A percentile compares a stretch with the other conserved stretches of the same genome.
phyloP scores from a whole-genome alignment of 1,284 basidiomycete genomes.

The Marasmius tenuissimus region DNA sequence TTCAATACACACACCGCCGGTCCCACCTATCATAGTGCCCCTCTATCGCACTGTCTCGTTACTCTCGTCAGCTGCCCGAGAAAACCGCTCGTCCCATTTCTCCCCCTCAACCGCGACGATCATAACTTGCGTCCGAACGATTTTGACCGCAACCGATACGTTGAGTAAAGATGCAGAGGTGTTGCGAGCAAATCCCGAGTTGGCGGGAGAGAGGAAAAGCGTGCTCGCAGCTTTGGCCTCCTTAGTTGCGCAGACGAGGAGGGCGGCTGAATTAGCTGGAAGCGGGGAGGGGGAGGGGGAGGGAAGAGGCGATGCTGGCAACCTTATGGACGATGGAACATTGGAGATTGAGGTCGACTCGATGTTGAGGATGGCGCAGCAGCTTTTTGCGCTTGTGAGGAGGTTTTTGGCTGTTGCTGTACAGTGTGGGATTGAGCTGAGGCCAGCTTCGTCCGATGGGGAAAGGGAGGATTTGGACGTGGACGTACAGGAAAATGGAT shows the following conservation, averaged over 20 bases:
- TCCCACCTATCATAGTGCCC: constrained; percentile 72
- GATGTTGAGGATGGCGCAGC: constrained; percentile 74
- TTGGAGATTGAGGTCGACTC: constrained; percentile 62
- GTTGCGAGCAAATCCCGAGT: constrained; percentile 63
- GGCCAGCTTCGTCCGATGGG: constrained; percentile 37
- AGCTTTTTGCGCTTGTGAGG: constrained; percentile 73
- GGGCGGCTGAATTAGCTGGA: constrained; percentile 58
- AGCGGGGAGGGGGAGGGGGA: too few relatives aligned
- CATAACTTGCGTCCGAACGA: constrained; percentile 92
- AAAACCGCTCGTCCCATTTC: constrained; percentile 78
- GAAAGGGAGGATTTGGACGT: neutral
- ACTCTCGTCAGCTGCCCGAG: constrained; percentile 81
- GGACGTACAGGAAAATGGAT: neutral
- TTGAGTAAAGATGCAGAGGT: constrained; percentile 80
- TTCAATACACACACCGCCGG: constrained; percentile 50
- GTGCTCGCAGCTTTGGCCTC: constrained; percentile 83
- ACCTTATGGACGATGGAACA: constrained; percentile 40
- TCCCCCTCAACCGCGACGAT: constrained; percentile 85
- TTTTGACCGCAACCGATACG: constrained; percentile 85
- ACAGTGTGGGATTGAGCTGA: constrained; percentile 76
- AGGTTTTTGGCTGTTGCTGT: constrained; percentile 73
- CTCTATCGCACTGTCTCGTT: constrained; percentile 85
- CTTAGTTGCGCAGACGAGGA: constrained; percentile 84
- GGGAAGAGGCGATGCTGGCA: too few relatives aligned
- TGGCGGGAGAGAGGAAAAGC: constrained; percentile 79